These are phyloP conservation scores for Melanogaster broomeanus DNA, from an alignment of 768 basidiomycete species.

Conservation along the genomic window DNA sequence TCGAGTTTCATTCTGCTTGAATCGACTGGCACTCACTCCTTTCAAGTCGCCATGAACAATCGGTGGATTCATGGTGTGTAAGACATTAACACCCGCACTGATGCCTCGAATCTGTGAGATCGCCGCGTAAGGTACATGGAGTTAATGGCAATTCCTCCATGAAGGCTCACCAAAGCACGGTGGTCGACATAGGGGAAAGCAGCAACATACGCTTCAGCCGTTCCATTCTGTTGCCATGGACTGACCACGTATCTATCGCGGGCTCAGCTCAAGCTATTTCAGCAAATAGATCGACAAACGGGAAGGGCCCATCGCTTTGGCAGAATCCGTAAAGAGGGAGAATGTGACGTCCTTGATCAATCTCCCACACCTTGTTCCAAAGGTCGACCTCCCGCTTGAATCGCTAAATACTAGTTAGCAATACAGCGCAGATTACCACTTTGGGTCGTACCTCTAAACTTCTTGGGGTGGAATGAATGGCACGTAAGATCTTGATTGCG, in stretches of 20 bases:
- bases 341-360: constrained; percentile 51
- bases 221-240: constrained; percentile 58
- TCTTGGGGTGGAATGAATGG: constrained; percentile 48
- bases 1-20: background rate
- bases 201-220: constrained; percentile 48
- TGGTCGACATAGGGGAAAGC: constrained; percentile 45
- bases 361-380: constrained; percentile 55
- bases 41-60: constrained; percentile 59
- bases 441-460: constrained; percentile 40
- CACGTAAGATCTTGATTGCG: constrained; percentile 56
- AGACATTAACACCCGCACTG: constrained; percentile 45
- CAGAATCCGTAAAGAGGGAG: constrained; percentile 61
- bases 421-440: background rate
- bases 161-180: constrained; percentile 37
- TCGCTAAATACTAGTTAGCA: constrained; percentile 35
- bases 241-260: constrained; percentile 52
- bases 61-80: constrained; percentile 52
- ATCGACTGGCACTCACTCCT: constrained; percentile 37
- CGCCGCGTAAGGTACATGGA: background rate
- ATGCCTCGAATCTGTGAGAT: constrained; percentile 46
- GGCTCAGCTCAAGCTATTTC: constrained; percentile 1
- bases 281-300: constrained; percentile 33
- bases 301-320: constrained; percentile 57
- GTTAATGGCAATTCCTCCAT: background rate
- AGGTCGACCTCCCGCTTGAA: constrained; percentile 55